Evolutionary conservation across 2,329 filamentous ascomycete species (phyloP).

Genomic region (Aspergillus pseudoviridinutans): DNA sequence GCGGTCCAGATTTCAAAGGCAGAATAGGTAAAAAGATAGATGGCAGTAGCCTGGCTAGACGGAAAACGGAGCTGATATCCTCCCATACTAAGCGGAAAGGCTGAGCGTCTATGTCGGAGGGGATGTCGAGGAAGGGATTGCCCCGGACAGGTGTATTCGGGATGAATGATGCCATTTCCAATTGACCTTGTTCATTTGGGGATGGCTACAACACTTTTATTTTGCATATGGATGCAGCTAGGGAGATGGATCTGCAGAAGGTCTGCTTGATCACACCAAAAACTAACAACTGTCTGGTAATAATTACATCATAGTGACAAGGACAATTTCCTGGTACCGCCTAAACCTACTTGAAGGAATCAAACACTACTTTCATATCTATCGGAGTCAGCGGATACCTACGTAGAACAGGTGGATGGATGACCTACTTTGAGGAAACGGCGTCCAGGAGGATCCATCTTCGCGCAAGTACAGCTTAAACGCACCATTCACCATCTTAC

Average conservation of each 20-base stretch:
- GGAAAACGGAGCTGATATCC: neutral
- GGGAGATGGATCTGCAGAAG: neutral
- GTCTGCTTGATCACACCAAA: neutral
- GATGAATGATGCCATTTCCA: constrained; percentile 2
- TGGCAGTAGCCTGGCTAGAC: neutral
- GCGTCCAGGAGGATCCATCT: constrained; percentile 4
- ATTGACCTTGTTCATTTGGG: no score
- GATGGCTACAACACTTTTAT: neutral
- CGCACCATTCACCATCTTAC: neutral
- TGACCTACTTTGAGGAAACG: constrained; percentile 7
- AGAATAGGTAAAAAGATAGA: neutral
- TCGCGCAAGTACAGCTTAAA: constrained; percentile 6
- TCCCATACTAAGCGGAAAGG: neutral
- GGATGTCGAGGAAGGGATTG: constrained; percentile 4
- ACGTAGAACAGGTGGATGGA: neutral
- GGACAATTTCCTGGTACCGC: neutral
- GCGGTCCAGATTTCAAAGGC: neutral
- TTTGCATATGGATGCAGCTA: neutral
- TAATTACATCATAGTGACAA: neutral
- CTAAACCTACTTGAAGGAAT: neutral
- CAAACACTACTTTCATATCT: constrained; percentile 9
- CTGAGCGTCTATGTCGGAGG: constrained; percentile 1
- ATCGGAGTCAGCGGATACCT: neutral
- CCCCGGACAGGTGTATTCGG: neutral
- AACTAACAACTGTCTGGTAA: neutral